Percentiles rank a stretch among this genome's conserved stretches.
Evolutionary conservation across 495 filamentous ascomycete genomes (phyloP).

Genomic region (Neurospora sp.): DNA sequence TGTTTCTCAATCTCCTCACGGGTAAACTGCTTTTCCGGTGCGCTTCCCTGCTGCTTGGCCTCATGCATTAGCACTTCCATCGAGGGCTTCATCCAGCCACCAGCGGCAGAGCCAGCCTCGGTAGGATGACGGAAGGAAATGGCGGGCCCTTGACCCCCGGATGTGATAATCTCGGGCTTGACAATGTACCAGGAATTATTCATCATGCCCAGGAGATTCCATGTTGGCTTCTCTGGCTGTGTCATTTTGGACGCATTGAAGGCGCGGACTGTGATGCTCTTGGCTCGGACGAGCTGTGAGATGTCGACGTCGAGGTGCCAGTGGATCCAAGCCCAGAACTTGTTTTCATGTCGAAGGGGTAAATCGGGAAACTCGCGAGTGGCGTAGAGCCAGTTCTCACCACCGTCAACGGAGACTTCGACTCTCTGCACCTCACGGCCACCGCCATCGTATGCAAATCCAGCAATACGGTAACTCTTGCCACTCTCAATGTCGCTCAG

Average conservation of each 20-base stretch:
- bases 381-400: conserved; percentile 1
- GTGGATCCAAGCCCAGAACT: conserved; percentile 11
- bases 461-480: background rate
- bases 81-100: conserved; percentile 12
- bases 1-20: conserved; percentile 46
- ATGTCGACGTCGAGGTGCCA: conserved; percentile 8
- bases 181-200: conserved; percentile 10
- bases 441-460: conserved; percentile 6
- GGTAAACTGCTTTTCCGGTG: conserved; percentile 7
- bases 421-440: conserved; percentile 9
- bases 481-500: background rate
- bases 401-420: conserved; percentile 6
- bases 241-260: conserved; percentile 3
- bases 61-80: conserved; percentile 1
- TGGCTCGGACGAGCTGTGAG: conserved; percentile 1
- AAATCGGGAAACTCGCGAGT: conserved; percentile 1
- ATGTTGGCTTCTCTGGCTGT: conserved; percentile 2
- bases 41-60: background rate
- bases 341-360: conserved; percentile 7
- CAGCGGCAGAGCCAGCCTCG: conserved; percentile 1
- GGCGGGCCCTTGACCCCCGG: background rate
- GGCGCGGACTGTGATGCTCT: conserved; percentile 2
- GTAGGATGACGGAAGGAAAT: conserved; percentile 7
- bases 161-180: background rate
- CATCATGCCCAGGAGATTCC: conserved; percentile 11